A percentile compares a stretch with the other conserved stretches of the same genome.
Evolutionary conservation across 768 basidiomycete genomes (phyloP).

Genomic region (Strobilomyces dryophilus): DNA sequence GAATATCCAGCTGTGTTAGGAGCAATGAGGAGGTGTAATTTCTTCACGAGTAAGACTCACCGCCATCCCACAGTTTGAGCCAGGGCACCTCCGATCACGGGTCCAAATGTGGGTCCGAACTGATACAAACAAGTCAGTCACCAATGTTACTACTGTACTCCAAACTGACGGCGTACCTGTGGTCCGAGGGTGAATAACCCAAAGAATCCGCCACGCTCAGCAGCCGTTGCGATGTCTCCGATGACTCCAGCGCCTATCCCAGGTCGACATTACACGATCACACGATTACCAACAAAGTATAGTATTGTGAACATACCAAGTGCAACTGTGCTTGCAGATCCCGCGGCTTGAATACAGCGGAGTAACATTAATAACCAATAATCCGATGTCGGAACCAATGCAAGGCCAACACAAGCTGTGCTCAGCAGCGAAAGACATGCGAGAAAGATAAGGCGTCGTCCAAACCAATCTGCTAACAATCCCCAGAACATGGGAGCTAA

Average conservation of each 20-base stretch:
- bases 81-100: slow-evolving; percentile 51
- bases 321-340: slow-evolving; percentile 76
- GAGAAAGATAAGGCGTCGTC: slow-evolving; percentile 61
- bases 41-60: slow-evolving; percentile 27
- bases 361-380: slow-evolving; percentile 81
- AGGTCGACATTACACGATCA: slow-evolving; percentile 1
- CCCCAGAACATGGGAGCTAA: slow-evolving; percentile 59
- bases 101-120: slow-evolving; percentile 53
- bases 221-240: slow-evolving; percentile 68
- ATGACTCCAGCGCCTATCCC: slow-evolving; percentile 66
- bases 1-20: slow-evolving; percentile 19
- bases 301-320: slow-evolving; percentile 41
- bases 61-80: slow-evolving; percentile 62
- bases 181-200: slow-evolving; percentile 65
- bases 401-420: slow-evolving; percentile 61
- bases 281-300: not conserved
- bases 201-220: slow-evolving; percentile 71
- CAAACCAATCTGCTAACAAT: slow-evolving; percentile 60
- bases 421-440: slow-evolving; percentile 60
- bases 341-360: slow-evolving; percentile 75
- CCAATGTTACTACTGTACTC: not conserved
- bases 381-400: slow-evolving; percentile 48
- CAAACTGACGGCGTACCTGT: slow-evolving; percentile 37
- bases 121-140: slow-evolving; percentile 14
- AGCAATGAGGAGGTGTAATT: not conserved